Conservation (phyloP, 331 rosid species). For the Rosa hybrid region DNA sequence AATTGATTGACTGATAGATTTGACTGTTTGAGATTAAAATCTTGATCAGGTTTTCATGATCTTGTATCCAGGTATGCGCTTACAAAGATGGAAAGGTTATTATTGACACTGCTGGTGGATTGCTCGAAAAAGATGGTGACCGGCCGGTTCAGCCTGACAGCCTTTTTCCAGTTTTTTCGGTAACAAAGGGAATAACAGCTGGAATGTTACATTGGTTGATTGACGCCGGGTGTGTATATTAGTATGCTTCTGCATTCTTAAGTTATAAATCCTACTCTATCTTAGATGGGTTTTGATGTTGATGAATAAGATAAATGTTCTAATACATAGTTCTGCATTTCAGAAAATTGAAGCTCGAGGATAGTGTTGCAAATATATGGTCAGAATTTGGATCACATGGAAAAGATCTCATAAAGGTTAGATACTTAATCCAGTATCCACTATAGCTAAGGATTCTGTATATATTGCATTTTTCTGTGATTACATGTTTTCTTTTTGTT, state of each 20-base stretch:
- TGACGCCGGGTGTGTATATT: slow-evolving; percentile 72
- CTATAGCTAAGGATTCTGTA: neutral
- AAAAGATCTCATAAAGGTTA: slow-evolving; percentile 79
- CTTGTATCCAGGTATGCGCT: slow-evolving; percentile 76
- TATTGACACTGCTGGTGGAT: slow-evolving; percentile 96
- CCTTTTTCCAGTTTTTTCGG: slow-evolving; percentile 94
- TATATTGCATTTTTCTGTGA: neutral
- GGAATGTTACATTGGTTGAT: slow-evolving; percentile 99
- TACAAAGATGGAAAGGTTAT: slow-evolving; percentile 97
- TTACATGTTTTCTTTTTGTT: slow-evolving; percentile 8
- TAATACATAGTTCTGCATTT: neutral
- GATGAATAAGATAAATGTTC: neutral
- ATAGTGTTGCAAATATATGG: slow-evolving; percentile 78
- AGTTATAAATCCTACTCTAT: neutral
- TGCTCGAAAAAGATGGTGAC: slow-evolving; percentile 69
- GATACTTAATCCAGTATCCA: slow-evolving; percentile 13
- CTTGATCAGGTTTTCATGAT: slow-evolving; percentile 20
- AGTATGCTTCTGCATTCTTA: slow-evolving; percentile 10
- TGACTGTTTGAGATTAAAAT: neutral
- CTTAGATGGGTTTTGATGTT: neutral
- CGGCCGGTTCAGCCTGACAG: slow-evolving; percentile 94
- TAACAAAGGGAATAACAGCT: slow-evolving; percentile 88
- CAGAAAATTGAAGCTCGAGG: slow-evolving; percentile 72
- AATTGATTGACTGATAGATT: neutral
- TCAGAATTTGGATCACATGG: slow-evolving; percentile 79